A percentile compares a stretch with the other conserved stretches of the same genome.
Conservation (phyloP, 371 early-diverging fungal species). For the Mortierella sp. region DNA sequence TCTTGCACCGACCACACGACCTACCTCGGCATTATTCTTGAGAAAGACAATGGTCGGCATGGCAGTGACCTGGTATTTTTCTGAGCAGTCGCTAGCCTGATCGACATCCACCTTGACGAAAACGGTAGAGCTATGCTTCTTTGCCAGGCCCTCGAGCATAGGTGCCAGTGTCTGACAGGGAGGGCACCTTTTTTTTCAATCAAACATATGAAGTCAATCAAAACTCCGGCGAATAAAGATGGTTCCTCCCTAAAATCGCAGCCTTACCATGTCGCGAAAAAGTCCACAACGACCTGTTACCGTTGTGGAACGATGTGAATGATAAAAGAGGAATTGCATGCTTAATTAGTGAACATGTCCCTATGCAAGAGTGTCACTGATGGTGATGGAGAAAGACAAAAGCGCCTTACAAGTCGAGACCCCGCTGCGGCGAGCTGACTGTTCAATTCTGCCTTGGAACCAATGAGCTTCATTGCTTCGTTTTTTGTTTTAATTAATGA, state of each 20-base stretch:
- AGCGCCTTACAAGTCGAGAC: conserved; percentile 35
- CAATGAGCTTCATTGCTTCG: conserved; percentile 43
- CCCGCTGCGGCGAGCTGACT: conserved; percentile 33
- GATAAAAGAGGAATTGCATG: background rate
- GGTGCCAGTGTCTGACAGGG: conserved; percentile 55
- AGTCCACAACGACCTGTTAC: conserved; percentile 53
- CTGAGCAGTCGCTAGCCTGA: conserved; percentile 19
- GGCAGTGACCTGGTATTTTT: conserved; percentile 19
- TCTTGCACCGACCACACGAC: conserved; percentile 26
- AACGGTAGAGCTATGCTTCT: conserved; percentile 21
- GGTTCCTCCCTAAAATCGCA: no score
- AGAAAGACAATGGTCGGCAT: conserved; percentile 47
- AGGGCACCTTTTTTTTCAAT: conserved; percentile 30
- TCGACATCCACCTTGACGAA: conserved; percentile 54
- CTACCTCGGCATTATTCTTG: conserved; percentile 21
- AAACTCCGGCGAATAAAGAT: background rate
- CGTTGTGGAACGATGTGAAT: background rate
- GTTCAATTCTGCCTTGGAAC: conserved; percentile 35
- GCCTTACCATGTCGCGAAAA: conserved; percentile 54
- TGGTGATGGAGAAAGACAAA: no score
- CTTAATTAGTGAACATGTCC: background rate
- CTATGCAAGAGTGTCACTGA: no score
- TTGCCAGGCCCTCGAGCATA: conserved; percentile 27
- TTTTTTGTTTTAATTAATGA: no score
- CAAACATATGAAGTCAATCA: no score